Conservation (phyloP, 495 filamentous ascomycete species). For the Trichodelitschia bisporula region DNA sequence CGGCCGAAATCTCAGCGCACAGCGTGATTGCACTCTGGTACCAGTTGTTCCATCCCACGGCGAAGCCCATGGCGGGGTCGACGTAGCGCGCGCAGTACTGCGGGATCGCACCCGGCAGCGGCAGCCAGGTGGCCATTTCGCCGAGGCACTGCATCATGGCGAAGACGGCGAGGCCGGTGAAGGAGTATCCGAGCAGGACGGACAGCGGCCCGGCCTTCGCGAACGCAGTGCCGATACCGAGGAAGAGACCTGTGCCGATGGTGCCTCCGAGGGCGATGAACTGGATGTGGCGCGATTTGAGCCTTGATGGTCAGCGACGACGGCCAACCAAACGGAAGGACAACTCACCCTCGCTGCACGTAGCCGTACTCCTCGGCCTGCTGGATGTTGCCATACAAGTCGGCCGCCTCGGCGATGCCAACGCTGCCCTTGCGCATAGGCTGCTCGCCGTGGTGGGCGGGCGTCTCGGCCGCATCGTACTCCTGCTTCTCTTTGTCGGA, state of each 20-base stretch:
- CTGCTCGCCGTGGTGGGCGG: too few relatives aligned
- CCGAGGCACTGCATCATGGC: constrained; percentile 13
- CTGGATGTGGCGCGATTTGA: constrained; percentile 44
- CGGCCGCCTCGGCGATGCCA: constrained; percentile 16
- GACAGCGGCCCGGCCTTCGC: too few relatives aligned
- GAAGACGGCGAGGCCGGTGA: constrained; percentile 14
- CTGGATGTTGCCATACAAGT: constrained; percentile 17
- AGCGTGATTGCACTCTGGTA: constrained; percentile 16
- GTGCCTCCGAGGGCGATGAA: constrained; percentile 55
- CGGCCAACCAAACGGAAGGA: too few relatives aligned
- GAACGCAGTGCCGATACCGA: constrained; percentile 67
- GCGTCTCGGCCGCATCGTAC: too few relatives aligned
- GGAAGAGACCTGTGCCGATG: constrained; percentile 61
- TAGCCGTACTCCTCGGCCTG: constrained; percentile 20
- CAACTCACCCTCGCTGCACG: constrained; percentile 17
- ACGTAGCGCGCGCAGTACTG: constrained; percentile 22
- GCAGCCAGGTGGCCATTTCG: constrained; percentile 19
- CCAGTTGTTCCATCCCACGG: constrained; percentile 20
- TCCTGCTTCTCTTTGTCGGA: too few relatives aligned
- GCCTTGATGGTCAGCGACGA: too few relatives aligned
- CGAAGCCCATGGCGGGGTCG: constrained; percentile 23
- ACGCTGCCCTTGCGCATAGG: too few relatives aligned
- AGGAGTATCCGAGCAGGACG: too few relatives aligned
- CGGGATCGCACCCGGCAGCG: constrained; percentile 16
- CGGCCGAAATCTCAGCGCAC: constrained; percentile 15